Evolutionary conservation across 1,284 basidiomycete species (phyloP).

Genomic region (Leccinum insolens): DNA sequence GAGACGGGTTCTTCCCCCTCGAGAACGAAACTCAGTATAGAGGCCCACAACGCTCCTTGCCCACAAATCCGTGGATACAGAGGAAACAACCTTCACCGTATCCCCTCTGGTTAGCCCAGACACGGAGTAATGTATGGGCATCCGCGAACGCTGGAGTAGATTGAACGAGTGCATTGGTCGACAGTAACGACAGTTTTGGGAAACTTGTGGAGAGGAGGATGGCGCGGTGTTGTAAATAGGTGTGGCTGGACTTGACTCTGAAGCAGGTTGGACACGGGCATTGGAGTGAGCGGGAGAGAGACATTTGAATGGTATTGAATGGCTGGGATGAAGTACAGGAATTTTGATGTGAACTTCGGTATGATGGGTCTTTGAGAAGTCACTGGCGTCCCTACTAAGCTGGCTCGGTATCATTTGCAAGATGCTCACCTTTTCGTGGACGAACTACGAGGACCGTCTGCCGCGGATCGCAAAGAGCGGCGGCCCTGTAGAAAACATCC

Average conservation of each 20-base stretch:
- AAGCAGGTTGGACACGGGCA: constrained; percentile 48
- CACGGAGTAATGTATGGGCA: constrained; percentile 78
- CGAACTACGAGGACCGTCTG: constrained; percentile 68
- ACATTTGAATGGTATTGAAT: constrained; percentile 64
- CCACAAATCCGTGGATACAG: constrained; percentile 71
- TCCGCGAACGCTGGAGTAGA: constrained; percentile 71
- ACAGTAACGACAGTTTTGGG: constrained; percentile 69
- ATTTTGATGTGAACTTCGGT: constrained; percentile 71
- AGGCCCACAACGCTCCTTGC: constrained; percentile 70
- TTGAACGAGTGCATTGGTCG: constrained; percentile 68
- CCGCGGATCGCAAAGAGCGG: constrained; percentile 61
- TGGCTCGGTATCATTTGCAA: constrained; percentile 15
- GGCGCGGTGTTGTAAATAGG: constrained; percentile 78
- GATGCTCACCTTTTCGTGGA: constrained; percentile 53
- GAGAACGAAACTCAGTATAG: constrained; percentile 72
- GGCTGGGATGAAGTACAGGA: constrained; percentile 60
- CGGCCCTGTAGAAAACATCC: constrained; percentile 63
- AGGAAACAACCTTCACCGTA: constrained; percentile 57
- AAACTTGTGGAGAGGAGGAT: constrained; percentile 66
- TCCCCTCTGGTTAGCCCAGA: constrained; percentile 92
- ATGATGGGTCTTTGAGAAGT: constrained; percentile 67
- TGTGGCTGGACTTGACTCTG: constrained; percentile 45
- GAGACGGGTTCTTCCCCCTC: constrained; percentile 56
- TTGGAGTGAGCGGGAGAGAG: constrained; percentile 81
- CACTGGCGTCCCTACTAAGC: constrained; percentile 52